phyloP scores from a whole-genome alignment of 305 asterid species.

The Solanum aculeatissimum region DNA sequence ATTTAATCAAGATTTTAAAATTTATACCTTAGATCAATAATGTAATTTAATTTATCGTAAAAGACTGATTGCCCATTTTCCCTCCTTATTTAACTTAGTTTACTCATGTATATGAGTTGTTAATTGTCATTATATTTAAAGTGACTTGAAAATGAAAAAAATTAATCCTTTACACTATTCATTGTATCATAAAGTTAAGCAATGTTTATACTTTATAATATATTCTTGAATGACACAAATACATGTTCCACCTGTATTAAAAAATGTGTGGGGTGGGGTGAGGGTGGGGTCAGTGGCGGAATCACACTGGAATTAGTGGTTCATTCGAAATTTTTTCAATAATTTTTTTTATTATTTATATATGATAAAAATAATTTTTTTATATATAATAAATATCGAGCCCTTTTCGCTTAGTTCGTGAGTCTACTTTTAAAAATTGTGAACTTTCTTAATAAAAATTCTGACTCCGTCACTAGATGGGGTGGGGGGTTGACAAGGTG shows the following conservation, averaged over 20 bases:
- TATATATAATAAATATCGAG: too few species aligned
- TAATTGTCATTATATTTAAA: not conserved
- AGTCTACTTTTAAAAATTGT: too few species aligned
- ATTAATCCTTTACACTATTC: not conserved
- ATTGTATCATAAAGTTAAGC: not conserved
- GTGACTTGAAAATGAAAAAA: not conserved
- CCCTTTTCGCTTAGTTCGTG: accelerated
- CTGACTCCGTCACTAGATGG: not conserved
- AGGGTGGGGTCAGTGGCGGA: not conserved
- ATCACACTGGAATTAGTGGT: accelerated
- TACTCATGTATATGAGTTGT: not conserved
- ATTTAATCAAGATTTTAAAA: not conserved
- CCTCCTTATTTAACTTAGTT: not conserved
- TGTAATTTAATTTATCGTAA: not conserved
- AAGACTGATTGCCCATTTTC: not conserved
- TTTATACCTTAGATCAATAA: too few species aligned
- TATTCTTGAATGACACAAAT: not conserved
- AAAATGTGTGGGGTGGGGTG: not conserved
- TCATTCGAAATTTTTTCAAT: accelerated
- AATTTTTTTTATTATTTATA: too few species aligned
- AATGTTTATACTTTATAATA: not conserved
- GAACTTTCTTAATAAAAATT: too few species aligned
- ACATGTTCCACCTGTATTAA: constrained; percentile 23
- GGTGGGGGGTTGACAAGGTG: too few species aligned
- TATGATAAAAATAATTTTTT: too few species aligned